Conservation (phyloP, 768 basidiomycete genomes). For the Coprinopsis sp. region DNA sequence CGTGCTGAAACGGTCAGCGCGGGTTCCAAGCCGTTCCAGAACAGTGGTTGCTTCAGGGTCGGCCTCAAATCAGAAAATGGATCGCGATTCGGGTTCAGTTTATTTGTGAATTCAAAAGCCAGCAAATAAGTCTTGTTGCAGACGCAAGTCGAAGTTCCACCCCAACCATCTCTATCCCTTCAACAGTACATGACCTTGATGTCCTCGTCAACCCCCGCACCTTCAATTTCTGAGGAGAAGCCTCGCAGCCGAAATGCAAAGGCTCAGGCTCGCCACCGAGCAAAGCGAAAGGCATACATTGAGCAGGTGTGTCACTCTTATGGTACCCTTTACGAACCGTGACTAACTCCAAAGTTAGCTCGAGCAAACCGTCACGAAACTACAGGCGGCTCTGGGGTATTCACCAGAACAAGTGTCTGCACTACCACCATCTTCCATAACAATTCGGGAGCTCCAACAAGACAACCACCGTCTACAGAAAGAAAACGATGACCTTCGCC, state of each 20-base stretch:
- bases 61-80: constrained; percentile 33
- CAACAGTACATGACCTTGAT: constrained; percentile 53
- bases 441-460: constrained; percentile 79
- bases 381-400: constrained; percentile 70
- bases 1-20: constrained; percentile 13
- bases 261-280: constrained; percentile 86
- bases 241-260: constrained; percentile 84
- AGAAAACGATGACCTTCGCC: constrained; percentile 73
- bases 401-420: constrained; percentile 72
- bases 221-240: constrained; percentile 40
- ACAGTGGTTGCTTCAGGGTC: constrained; percentile 31
- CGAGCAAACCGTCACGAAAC: constrained; percentile 80
- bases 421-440: constrained; percentile 65
- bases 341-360: constrained; percentile 41
- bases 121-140: constrained; percentile 37
- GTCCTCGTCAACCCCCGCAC: constrained; percentile 54
- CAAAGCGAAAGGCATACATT: constrained; percentile 91
- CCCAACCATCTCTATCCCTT: constrained; percentile 43
- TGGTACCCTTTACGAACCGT: not conserved
- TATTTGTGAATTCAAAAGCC: constrained; percentile 32
- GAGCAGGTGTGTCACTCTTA: constrained; percentile 56
- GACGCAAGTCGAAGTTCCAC: constrained; percentile 34
- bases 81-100: constrained; percentile 25
- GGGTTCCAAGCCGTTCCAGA: constrained; percentile 13
- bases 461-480: constrained; percentile 68